Base-by-base conservation (phyloP, 2,329 filamentous ascomycete genomes). In the Hypomyces perniciosus region DNA sequence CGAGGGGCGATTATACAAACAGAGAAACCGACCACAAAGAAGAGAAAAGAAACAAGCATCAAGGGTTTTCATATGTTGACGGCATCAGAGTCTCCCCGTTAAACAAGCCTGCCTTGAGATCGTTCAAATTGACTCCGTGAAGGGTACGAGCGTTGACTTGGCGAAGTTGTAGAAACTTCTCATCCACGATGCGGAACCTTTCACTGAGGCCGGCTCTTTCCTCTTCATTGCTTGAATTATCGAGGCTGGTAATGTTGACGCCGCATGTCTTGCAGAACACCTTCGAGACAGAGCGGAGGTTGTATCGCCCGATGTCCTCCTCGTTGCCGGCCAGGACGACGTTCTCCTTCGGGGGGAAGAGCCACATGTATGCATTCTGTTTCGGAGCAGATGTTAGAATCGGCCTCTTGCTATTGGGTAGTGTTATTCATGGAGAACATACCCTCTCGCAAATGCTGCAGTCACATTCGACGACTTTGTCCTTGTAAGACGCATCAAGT, bases 221-320 rank as follows among this genome's bases (percentile, higher is more conserved):
- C 10, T 38, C 35, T 9, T 38, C 12, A 20, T 20, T 38, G 35
- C n/a, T 10, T 6, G 3, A 4, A 10, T 54, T 57, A 2, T 46
- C 26, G 8, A 62, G 51, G 54, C 71, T 72, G 43, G 62, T 64
- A 40, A 79, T 30, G n/a, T 62, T 58, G n/a, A 77, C 67, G 51
- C 74, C 75, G 56, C 77, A 80, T 8, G 47, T 67, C 56, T 68
- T 69, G 65, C 77, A 80, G 53, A 79, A 79, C 1, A 59, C 60
- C 66, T 77, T 78, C 51, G 50, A 54, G 43, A 64, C 59, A 28
- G 49, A 45, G 27, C 53, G 60, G 53, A 74, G 74, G 8, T 47
- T 8, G 59, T 77, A 77, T 3, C 54, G 54, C 4, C 55, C 57
- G 5, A 76, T 62, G 53, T 74, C 67, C 13, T 71, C 68, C 3